These are phyloP conservation scores for Hypocreales sp. DNA, from an alignment of 2,329 filamentous ascomycete genomes.

Conservation along the genomic window DNA sequence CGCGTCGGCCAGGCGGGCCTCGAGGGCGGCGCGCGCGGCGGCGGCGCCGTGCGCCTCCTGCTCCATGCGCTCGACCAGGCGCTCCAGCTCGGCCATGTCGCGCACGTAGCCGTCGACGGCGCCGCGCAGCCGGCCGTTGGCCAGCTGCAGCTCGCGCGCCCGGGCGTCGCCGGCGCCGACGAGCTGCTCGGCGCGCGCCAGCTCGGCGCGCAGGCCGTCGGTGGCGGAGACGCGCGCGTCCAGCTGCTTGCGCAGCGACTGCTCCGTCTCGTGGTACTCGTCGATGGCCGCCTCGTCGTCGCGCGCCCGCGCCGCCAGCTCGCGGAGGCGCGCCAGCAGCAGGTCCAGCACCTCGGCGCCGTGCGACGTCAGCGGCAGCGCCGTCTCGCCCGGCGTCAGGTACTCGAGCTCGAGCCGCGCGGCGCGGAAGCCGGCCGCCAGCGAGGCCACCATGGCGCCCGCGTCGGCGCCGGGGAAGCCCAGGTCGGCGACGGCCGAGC, in stretches of 20 bases:
- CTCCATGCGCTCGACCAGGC: constrained; percentile 33
- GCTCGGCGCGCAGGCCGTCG: constrained; percentile 28
- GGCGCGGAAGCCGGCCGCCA: constrained; percentile 34
- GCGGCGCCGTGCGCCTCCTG: constrained; percentile 15
- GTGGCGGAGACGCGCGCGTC: constrained; percentile 34
- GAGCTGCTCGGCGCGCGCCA: constrained; percentile 16
- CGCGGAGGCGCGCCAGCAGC: constrained; percentile 32
- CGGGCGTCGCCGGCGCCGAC: constrained; percentile 21
- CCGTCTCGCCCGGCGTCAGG: constrained; percentile 41
- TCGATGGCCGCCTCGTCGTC: constrained; percentile 40
- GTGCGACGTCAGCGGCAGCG: constrained; percentile 33
- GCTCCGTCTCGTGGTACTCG: constrained; percentile 42
- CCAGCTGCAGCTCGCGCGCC: constrained; percentile 31
- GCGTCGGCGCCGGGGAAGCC: constrained; percentile 35
- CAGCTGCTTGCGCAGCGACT: constrained; percentile 40
- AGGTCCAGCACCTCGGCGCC: constrained; percentile 41
- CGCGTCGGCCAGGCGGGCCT: constrained; percentile 25
- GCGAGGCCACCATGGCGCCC: constrained; percentile 29
- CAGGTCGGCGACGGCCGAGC: constrained; percentile 26
- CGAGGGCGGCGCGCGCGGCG: constrained; percentile 21
- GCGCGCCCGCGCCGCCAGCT: constrained; percentile 27
- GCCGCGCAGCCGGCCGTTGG: constrained; percentile 32
- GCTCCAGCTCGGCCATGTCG: constrained; percentile 38
- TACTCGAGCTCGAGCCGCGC: constrained; percentile 48
- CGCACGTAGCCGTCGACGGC: constrained; percentile 36